Conservation (phyloP, 2,329 filamentous ascomycete genomes). For the Fusarium gaditjirri region DNA sequence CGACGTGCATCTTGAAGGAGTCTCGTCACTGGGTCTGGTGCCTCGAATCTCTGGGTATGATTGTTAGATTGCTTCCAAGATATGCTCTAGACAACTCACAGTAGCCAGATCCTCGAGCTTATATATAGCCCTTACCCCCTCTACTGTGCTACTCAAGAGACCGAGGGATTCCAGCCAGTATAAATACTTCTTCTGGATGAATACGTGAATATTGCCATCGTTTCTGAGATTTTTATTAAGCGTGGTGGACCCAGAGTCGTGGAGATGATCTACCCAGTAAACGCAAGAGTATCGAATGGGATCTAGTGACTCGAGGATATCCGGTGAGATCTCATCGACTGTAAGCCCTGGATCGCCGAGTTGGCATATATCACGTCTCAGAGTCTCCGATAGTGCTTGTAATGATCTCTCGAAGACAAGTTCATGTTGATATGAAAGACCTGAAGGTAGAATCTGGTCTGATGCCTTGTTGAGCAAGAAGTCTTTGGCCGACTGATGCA, state of each 20-base stretch:
- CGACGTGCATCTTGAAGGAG: fast-evolving
- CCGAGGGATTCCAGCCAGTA: not conserved
- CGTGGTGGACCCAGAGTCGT: fast-evolving
- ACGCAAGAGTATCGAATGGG: not conserved
- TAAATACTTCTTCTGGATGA: fast-evolving
- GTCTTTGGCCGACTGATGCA: not conserved
- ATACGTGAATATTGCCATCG: fast-evolving
- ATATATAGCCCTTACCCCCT: fast-evolving
- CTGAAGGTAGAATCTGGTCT: fast-evolving
- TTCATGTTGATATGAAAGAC: fast-evolving
- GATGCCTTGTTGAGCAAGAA: fast-evolving
- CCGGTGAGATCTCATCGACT: fast-evolving
- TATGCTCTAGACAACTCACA: fast-evolving
- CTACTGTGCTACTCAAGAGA: fast-evolving
- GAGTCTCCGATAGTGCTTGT: fast-evolving
- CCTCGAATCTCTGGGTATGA: fast-evolving
- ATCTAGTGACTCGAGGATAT: fast-evolving
- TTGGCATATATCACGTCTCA: fast-evolving
- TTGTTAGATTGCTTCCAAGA: fast-evolving
- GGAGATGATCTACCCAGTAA: not conserved
- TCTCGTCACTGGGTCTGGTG: fast-evolving
- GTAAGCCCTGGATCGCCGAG: fast-evolving
- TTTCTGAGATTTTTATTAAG: fast-evolving
- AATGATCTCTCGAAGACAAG: fast-evolving
- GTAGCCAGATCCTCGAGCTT: fast-evolving